Base-by-base conservation (phyloP, 1,284 basidiomycete species). In the Moesziomyces sp. region DNA sequence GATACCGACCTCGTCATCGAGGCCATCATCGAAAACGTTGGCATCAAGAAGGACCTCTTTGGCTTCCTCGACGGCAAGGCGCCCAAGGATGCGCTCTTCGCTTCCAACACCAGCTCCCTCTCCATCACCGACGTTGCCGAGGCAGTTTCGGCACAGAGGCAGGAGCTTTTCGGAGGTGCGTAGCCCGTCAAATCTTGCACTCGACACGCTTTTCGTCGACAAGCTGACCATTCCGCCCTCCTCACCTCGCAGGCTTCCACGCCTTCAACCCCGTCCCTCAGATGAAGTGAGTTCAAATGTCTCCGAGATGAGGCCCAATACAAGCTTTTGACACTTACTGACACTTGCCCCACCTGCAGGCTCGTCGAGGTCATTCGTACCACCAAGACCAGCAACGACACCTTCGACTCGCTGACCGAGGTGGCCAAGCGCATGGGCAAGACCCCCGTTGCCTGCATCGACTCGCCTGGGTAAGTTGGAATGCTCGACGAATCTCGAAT, bases 21-120 rank as follows among this genome's bases (percentile, higher is more conserved):
- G 80, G 88, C 88, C 7, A 88, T 89, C 64, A 87, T 89, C 65
- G 88, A 89, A 77, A 87, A 86, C 69, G 79, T 89, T 55, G 85
- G 86, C 72, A 85, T 87, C 70, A 89, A 89, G 84, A 85, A 87
- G 49, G 86, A 88, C 52, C 83, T 89, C 43, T 89, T 89, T 64
- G 84, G 83, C 14, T 85, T 86, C 73, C 79, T 89, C 28, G 88
- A 89, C 77, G 70, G 61, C 43, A 84, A 87, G 65, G 87, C 88
- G 7, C 85, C 85, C 33, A 61, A 77, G 46, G 69, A 84, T 45
- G 86, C 87, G 53, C 86, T 88, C 69, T 88, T 89, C 67, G 87
- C 88, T 11, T 86, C 85, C 56, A 89, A 89, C 83, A 89, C 88
- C n/a, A 87, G 86, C 49, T 86, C 86, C 45, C 79, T 89, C 49